phyloP scores from a whole-genome alignment of 2,329 filamentous ascomycete species.

The Bretziella fagacearum region DNA sequence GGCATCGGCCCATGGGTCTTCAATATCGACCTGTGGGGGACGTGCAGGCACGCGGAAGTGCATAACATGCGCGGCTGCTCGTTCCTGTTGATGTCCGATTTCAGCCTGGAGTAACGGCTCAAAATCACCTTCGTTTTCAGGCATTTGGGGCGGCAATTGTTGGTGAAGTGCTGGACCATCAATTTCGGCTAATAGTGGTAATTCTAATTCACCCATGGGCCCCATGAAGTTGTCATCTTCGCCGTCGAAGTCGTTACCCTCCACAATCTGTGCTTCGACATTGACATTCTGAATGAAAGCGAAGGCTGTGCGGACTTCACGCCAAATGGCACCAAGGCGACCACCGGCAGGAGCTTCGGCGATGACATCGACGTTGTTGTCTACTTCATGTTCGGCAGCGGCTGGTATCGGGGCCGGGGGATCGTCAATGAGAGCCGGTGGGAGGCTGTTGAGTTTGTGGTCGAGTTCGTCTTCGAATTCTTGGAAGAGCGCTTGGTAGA shows the following conservation, averaged over 20 bases:
- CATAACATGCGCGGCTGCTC: background rate
- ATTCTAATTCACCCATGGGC: no score
- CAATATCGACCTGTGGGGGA: no score
- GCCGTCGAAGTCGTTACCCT: background rate
- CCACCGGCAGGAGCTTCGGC: conserved; percentile 11
- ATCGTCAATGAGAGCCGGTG: conserved; percentile 18
- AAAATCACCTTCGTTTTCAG: background rate
- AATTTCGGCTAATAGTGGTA: no score
- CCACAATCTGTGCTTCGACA: background rate
- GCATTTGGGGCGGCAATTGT: conserved; percentile 11
- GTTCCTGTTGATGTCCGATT: background rate
- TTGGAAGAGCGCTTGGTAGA: conserved; percentile 31
- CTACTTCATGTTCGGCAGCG: conserved; percentile 16
- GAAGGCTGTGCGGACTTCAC: background rate
- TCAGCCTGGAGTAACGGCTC: background rate
- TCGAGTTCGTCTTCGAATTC: conserved; percentile 33
- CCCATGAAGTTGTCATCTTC: background rate
- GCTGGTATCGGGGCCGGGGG: conserved; percentile 1
- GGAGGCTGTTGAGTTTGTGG: conserved; percentile 27
- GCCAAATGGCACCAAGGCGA: background rate
- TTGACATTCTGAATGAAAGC: conserved; percentile 1
- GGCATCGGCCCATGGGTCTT: conserved; percentile 3
- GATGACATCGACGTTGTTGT: conserved; percentile 18
- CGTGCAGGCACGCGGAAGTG: background rate
- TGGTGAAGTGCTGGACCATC: background rate